Percentiles rank a stretch among this genome's conserved stretches.
These are phyloP conservation scores for Candida tallmaniae DNA, from an alignment of 805 yeast genomes.

Conservation along the genomic window DNA sequence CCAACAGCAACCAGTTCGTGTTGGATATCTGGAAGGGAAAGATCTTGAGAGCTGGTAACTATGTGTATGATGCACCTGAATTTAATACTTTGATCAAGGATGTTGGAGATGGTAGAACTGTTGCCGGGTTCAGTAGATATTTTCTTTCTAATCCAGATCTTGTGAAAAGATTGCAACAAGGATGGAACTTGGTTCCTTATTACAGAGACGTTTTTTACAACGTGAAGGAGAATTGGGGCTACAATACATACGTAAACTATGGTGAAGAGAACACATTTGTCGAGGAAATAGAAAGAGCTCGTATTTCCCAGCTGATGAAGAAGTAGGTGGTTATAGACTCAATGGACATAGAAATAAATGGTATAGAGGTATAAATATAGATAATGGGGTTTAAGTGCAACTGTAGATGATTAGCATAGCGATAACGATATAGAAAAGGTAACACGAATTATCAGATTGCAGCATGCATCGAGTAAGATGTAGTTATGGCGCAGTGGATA, in stretches of 20 bases:
- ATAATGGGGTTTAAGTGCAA: neutral
- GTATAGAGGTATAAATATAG: neutral
- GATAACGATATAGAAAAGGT: no score
- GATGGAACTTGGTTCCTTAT: constrained; percentile 30
- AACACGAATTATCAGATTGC: no score
- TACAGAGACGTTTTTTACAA: constrained; percentile 38
- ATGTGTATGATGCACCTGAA: constrained; percentile 21
- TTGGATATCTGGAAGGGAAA: constrained; percentile 25
- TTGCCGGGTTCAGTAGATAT: constrained; percentile 37
- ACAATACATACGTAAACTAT: constrained; percentile 12
- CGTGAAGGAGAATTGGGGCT: constrained; percentile 24
- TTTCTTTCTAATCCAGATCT: constrained; percentile 45
- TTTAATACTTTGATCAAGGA: constrained; percentile 15
- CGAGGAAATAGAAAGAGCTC: constrained; percentile 8
- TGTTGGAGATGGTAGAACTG: constrained; percentile 29
- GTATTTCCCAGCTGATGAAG: neutral
- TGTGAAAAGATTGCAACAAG: constrained; percentile 32
- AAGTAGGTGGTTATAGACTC: neutral
- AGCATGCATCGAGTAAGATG: no score
- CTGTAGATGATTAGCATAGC: no score
- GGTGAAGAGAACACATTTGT: constrained; percentile 6
- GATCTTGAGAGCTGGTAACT: constrained; percentile 16
- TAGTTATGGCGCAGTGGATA: no score
- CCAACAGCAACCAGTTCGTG: constrained; percentile 1
- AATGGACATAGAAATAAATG: neutral